A percentile compares a stretch with the other conserved stretches of the same genome.
Conservation (phyloP, 805 yeast species). For the Kuraishia piskuri region DNA sequence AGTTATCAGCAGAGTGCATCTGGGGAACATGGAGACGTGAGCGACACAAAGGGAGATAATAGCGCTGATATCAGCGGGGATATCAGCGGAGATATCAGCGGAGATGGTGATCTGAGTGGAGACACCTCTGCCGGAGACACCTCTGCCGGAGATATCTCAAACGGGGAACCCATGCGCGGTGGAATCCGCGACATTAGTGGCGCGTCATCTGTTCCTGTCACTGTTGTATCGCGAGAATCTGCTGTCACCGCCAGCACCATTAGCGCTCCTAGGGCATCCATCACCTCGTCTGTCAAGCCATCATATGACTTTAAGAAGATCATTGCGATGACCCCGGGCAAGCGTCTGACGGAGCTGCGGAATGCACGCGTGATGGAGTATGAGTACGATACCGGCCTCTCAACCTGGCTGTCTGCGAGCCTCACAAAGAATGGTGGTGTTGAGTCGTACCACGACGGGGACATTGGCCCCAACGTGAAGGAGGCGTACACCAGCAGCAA, state of each 20-base stretch:
- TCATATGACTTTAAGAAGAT: slow-evolving; percentile 33
- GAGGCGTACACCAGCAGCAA: slow-evolving; percentile 52
- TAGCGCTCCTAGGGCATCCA: not conserved
- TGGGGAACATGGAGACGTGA: not conserved
- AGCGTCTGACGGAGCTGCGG: slow-evolving; percentile 28
- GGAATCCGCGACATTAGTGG: not conserved
- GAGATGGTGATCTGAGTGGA: not conserved
- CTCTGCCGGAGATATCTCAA: not conserved
- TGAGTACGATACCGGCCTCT: slow-evolving; percentile 41
- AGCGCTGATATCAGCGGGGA: not conserved
- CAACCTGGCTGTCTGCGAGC: slow-evolving; percentile 38
- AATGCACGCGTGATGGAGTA: slow-evolving; percentile 33
- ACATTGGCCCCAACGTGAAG: slow-evolving; percentile 47
- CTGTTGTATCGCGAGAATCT: not conserved
- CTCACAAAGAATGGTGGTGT: slow-evolving; percentile 13
- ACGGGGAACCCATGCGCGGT: not conserved
- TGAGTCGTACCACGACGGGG: slow-evolving; percentile 24
- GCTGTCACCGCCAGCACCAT: not conserved
- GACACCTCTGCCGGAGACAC: not conserved
- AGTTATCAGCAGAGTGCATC: not conserved
- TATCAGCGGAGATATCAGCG: not conserved
- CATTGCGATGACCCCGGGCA: slow-evolving; percentile 28
- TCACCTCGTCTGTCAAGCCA: slow-evolving; percentile 14
- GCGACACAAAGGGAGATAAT: not conserved
- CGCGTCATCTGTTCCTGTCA: not conserved